These are phyloP conservation scores for Aspergillus carbonarius DNA, from an alignment of 2,329 filamentous ascomycete genomes.

Conservation along the genomic window DNA sequence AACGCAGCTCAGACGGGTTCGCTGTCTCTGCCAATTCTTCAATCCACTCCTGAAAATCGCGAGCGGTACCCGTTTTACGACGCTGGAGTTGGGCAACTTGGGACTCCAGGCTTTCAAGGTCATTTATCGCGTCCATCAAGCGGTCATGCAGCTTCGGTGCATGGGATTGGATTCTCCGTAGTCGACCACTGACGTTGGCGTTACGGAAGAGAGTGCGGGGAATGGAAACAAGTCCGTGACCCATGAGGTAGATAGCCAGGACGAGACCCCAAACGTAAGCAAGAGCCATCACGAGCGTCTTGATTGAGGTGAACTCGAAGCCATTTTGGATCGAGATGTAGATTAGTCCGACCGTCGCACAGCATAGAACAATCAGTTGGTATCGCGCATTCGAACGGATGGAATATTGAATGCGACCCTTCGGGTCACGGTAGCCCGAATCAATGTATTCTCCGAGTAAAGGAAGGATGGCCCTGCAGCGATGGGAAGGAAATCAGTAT, in stretches of 20 bases:
- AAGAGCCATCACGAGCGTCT: slow-evolving; percentile 84
- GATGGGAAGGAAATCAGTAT: slow-evolving; percentile 11
- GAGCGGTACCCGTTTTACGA: slow-evolving; percentile 74
- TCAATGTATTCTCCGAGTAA: slow-evolving; percentile 93
- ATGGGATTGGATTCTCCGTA: slow-evolving; percentile 72
- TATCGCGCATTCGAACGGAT: slow-evolving; percentile 85
- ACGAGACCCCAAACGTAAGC: slow-evolving; percentile 92
- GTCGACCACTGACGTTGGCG: slow-evolving; percentile 70
- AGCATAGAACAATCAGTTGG: slow-evolving; percentile 74
- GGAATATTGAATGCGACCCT: slow-evolving; percentile 77
- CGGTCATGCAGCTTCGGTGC: slow-evolving; percentile 84
- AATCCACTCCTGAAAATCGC: slow-evolving; percentile 87
- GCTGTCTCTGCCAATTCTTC: slow-evolving; percentile 84
- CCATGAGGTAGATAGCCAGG: slow-evolving; percentile 95
- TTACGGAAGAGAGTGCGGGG: slow-evolving; percentile 78
- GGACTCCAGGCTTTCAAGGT: slow-evolving; percentile 75
- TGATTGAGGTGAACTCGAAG: slow-evolving; percentile 69
- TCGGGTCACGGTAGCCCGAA: slow-evolving; percentile 85
- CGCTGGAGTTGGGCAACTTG: slow-evolving; percentile 77
- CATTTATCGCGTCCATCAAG: slow-evolving; percentile 77
- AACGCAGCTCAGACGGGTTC: slow-evolving; percentile 62
- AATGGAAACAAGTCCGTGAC: slow-evolving; percentile 89
- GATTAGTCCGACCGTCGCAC: slow-evolving; percentile 68
- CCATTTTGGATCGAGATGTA: slow-evolving; percentile 82
- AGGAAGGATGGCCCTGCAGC: slow-evolving; percentile 78